A percentile compares a stretch with the other conserved stretches of the same genome.
These are phyloP conservation scores for Rhynchospora pubera DNA, from an alignment of 176 grass and related monocot genomes.

Conservation along the genomic window DNA sequence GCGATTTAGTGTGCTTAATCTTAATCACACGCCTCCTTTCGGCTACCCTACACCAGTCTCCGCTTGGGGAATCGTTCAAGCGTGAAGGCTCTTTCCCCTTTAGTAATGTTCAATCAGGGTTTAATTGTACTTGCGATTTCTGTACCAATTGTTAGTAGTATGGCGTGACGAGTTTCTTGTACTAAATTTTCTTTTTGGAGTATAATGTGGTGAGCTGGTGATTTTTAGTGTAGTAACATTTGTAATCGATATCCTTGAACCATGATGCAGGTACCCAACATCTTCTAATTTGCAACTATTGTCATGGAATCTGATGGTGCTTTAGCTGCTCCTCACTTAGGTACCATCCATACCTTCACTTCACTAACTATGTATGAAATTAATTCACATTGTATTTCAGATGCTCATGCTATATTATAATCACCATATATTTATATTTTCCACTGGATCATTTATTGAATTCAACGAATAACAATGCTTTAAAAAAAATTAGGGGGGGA, in stretches of 20 bases:
- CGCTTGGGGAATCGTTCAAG: background rate
- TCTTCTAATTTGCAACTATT: background rate
- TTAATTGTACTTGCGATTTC: background rate
- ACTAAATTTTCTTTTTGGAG: background rate
- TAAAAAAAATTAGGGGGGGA: conserved; percentile 30
- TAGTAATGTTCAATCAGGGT: background rate
- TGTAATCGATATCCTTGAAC: background rate
- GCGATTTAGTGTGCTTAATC: background rate
- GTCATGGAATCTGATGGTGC: background rate
- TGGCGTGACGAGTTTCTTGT: background rate
- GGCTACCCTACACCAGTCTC: background rate
- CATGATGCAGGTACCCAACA: background rate
- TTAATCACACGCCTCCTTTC: background rate
- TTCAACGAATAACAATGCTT: background rate
- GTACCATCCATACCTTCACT: background rate
- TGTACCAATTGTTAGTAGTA: background rate
- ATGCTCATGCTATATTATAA: background rate
- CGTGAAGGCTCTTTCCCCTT: background rate
- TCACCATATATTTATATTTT: background rate
- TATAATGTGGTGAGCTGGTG: background rate
- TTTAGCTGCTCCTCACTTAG: background rate
- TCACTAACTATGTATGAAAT: background rate
- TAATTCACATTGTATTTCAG: background rate
- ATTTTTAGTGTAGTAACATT: background rate
- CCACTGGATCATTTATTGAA: background rate